phyloP scores from a whole-genome alignment of 371 early-diverging fungal genomes.

The Saksenaea oblongispora region DNA sequence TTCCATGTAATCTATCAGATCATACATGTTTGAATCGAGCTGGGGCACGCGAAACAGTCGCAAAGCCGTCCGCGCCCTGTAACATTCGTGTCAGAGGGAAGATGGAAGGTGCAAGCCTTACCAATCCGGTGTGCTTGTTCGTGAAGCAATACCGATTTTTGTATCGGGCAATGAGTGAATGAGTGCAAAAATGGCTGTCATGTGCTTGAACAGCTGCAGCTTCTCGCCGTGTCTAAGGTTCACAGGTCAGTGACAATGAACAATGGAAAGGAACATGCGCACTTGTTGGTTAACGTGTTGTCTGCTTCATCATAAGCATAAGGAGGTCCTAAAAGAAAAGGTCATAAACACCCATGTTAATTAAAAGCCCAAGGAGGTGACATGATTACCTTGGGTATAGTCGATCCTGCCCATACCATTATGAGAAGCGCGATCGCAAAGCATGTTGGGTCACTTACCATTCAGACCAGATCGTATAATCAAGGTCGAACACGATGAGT shows the following conservation, averaged over 20 bases:
- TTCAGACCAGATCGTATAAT: constrained; percentile 54
- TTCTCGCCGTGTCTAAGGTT: constrained; percentile 22
- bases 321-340: constrained; percentile 23
- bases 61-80: constrained; percentile 32
- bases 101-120: constrained; percentile 7
- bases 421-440: neutral
- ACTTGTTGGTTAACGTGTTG: constrained; percentile 17
- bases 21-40: constrained; percentile 24
- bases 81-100: neutral
- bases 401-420: constrained; percentile 37
- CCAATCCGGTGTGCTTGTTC: constrained; percentile 54
- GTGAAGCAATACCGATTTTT: constrained; percentile 53
- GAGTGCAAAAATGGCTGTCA: constrained; percentile 36
- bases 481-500: constrained; percentile 54
- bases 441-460: constrained; percentile 28
- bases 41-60: constrained; percentile 27
- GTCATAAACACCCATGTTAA: neutral
- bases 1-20: constrained; percentile 38
- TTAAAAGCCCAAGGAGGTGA: neutral
- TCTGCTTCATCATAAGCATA: constrained; percentile 18
- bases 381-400: constrained; percentile 28
- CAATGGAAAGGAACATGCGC: neutral
- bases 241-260: neutral
- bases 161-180: constrained; percentile 37
- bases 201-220: constrained; percentile 35